Base-by-base conservation (phyloP, 306 rosid genomes). In the Glycyrrhiza uralensis region DNA sequence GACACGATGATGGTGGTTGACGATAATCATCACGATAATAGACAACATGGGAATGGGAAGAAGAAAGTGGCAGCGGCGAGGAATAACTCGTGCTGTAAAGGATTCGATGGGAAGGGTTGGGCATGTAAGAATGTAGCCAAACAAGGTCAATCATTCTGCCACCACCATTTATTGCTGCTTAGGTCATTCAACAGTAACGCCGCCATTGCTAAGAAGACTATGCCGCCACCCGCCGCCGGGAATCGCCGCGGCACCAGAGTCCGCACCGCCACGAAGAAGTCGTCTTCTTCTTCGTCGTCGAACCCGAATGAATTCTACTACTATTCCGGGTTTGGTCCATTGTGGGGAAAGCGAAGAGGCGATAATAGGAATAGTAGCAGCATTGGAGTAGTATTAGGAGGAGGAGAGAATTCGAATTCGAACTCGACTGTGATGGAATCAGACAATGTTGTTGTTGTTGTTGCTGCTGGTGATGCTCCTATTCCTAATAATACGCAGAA, bases 281-380 rank as follows among this genome's bases (percentile, higher is more conserved):
- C 72, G n/a, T 33, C 4, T 19, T 18, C 71, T 9, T 1, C 22
- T 4, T 4, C 74, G 0, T 69, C 80, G 9, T 47, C 81, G 0
- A 88, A 83, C 66, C 96, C 90, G 1, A 62, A 85, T 3, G 96
- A 90, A 38, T 90, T 84, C 76, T 93, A 88, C 35, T 93, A 88
- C 14, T 90, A 90, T 80, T 93, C 98, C 0, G 98, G 98, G 54
- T 90, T 93, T 13, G 93, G 89, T 2, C 98, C 98, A 0, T 17
- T 22, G 11, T 89, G 96, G 98, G 85, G 88, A 0, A 83, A 84
- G 14, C 65, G 76, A 2, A 72, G 93, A 68, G 87, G 96, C 9
- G 85, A 83, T 14, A 84, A 81, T 26, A 57, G n/a, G 23, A 76
- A 18, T 1, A 22, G 3, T 1, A 7, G 11, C 0, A 51, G 4